phyloP scores from a whole-genome alignment of 2,329 filamentous ascomycete genomes.

The Hypoxylon sp. region DNA sequence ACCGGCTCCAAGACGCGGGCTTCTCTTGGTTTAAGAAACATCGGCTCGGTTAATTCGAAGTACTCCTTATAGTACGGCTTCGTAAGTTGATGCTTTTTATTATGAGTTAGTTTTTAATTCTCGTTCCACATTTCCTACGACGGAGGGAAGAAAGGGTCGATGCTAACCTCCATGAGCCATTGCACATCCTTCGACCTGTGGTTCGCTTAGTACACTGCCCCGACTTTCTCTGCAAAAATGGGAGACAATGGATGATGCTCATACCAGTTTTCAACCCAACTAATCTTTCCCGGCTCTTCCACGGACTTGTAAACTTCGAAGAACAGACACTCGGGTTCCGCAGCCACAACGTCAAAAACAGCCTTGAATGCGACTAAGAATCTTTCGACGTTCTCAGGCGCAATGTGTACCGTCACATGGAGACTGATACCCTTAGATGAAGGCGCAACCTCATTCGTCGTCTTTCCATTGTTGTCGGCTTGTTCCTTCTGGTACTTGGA shows the following conservation, averaged over 20 bases:
- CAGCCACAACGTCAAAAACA: constrained; percentile 58
- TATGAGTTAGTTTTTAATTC: constrained; percentile 23
- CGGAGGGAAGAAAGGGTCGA: not conserved
- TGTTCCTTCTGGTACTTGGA: constrained; percentile 14
- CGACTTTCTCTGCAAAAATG: not conserved
- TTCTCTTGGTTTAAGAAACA: constrained; percentile 60
- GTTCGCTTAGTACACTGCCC: constrained; percentile 14
- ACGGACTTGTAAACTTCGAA: constrained; percentile 60
- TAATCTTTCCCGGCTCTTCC: constrained; percentile 57
- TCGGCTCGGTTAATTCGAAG: constrained; percentile 56
- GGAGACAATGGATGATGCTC: not conserved
- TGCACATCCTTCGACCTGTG: constrained; percentile 50
- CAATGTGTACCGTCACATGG: constrained; percentile 51
- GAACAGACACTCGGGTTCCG: constrained; percentile 61
- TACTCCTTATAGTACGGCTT: constrained; percentile 62
- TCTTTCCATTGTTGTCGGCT: constrained; percentile 2
- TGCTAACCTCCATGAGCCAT: constrained; percentile 52
- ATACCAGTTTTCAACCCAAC: constrained; percentile 61
- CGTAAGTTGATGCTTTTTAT: constrained; percentile 55
- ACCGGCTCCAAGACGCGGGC: constrained; percentile 50
- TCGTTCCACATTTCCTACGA: not conserved
- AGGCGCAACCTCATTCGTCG: constrained; percentile 1
- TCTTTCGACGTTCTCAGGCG: constrained; percentile 48
- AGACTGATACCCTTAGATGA: constrained; percentile 45
- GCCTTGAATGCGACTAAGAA: constrained; percentile 55